Evolutionary conservation across 805 yeast genomes (phyloP), one percentile per base, ranked within the genome.

Genomic region (Cyberlindnera mrakii): DNA sequence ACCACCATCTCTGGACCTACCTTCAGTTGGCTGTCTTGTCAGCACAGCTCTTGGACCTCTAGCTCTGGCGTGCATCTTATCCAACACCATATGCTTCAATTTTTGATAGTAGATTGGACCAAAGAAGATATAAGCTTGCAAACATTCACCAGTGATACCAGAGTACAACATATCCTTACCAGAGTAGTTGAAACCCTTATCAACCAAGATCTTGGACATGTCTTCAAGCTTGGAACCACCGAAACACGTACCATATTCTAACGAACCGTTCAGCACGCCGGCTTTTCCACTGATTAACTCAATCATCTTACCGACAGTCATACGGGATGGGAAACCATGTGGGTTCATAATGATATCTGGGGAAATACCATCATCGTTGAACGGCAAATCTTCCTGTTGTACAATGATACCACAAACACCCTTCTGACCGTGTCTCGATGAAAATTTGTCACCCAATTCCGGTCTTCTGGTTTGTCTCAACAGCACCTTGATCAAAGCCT

Each of bases 381-480:
- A 91, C 13, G 99, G 99, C 74, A 91, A 74, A 59, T 91, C 99
- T 55, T 91, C 98, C 62, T 91, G 98, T 54, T 88, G 89, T 5
- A 91, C 97, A 63, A 91, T 93, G 53, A 93, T 88, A 67, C 99
- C 98, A 71, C 98, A 91, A 27, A 93, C 98, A 78, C 99, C 99
- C 72, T 91, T 91, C 64, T 91, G 99, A 33, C 99, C 99, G 68
- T 91, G 98, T 66, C 99, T 80, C 1, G 96, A 88, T 2, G 97
- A 89, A 59, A 93, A 93, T 65, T 93, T 93, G 60, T 93, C 99
- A 51, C 99, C 99, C 40, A 93, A 70, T 67, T 93, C 99, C 0
- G 99, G 99, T 62, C 98, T 79, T 71, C 99, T 80, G 5, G 97
- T 89, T 62, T 93, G 99, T 62, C 99, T 77, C 47, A 93, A 67